Evolutionary conservation across 2,329 filamentous ascomycete species (phyloP), one percentile per base, ranked within the genome.

Genomic region (Fusarium sp.): DNA sequence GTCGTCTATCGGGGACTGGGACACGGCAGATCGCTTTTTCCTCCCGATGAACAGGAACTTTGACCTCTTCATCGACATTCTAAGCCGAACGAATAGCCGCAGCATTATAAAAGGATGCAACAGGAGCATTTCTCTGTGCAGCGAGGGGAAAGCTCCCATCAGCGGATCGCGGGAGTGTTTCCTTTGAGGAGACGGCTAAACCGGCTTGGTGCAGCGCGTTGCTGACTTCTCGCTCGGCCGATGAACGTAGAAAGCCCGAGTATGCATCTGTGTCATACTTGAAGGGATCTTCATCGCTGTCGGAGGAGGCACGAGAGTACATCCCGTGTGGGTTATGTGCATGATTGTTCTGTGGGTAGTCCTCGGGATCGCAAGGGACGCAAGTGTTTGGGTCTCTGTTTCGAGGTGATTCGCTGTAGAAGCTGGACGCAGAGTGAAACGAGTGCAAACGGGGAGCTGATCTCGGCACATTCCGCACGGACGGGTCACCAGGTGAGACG

Each of bases 181-280:
- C 54, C 15, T 62, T 61, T 28, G 63, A 68, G 36, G 69, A 77
- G 42, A 72, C 60, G 14, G 78, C 56, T 36, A 74, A 76, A 7
- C 65, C 77, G 28, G 79, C 67, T 26, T 76, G 78, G 33, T 79
- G 80, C 26, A 86, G 80, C 13, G 80, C 82, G 30, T 74, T 79
- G 61, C 83, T 86, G 20, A 86, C 80, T 16, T 87, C 83, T 61
- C 82, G 79, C 67, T 87, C 85, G 62, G 80, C 81, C 3, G 80
- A 78, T 8, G 81, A 76, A 13, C 81, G 78, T 14, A 86, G 72
- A 42, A 84, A 83, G 15, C 78, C 65, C 20, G 78, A 80, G 68
- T 85, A 85, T 4, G 77, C 68, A 14, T 79, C 79, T 38, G 77
- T 79, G 71, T 87, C 85, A 66, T 86, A 87, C 53, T 80, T 80